phyloP scores from a whole-genome alignment of 768 basidiomycete species.

The Daedaleopsis sinensis region DNA sequence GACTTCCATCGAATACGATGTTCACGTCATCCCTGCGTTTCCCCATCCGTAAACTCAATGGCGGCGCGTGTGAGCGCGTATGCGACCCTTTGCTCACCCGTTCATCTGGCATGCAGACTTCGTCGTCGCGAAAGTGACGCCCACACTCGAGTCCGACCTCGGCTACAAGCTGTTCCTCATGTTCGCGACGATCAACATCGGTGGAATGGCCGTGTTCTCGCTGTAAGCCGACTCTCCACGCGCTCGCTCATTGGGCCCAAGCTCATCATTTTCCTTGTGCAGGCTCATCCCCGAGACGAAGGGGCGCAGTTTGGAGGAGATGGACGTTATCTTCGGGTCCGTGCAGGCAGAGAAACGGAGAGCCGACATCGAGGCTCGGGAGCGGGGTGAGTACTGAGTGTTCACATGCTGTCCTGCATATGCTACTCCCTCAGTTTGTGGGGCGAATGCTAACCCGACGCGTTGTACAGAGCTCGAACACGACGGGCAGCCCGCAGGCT shows the following conservation, averaged over 20 bases:
- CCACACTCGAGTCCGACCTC: slow-evolving; percentile 57
- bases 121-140: slow-evolving; percentile 72
- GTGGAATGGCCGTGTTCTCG: slow-evolving; percentile 70
- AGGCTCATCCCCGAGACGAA: slow-evolving; percentile 47
- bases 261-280: background rate
- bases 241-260: background rate
- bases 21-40: too few species aligned
- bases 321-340: slow-evolving; percentile 62
- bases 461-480: too few species aligned
- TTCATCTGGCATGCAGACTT: slow-evolving; percentile 50
- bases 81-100: background rate
- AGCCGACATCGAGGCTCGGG: slow-evolving; percentile 51
- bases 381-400: slow-evolving; percentile 34
- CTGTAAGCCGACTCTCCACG: slow-evolving; percentile 44
- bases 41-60: background rate
- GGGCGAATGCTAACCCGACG: too few species aligned
- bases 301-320: slow-evolving; percentile 50
- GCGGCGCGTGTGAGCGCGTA: background rate
- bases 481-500: too few species aligned
- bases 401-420: too few species aligned
- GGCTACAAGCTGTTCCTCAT: slow-evolving; percentile 80
- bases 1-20: too few species aligned
- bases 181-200: slow-evolving; percentile 76
- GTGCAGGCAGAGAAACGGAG: slow-evolving; percentile 57
- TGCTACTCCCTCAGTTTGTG: too few species aligned